These are phyloP conservation scores for Erythrobasidium hasegawianum DNA, from an alignment of 1,284 basidiomycete genomes.

Conservation along the genomic window DNA sequence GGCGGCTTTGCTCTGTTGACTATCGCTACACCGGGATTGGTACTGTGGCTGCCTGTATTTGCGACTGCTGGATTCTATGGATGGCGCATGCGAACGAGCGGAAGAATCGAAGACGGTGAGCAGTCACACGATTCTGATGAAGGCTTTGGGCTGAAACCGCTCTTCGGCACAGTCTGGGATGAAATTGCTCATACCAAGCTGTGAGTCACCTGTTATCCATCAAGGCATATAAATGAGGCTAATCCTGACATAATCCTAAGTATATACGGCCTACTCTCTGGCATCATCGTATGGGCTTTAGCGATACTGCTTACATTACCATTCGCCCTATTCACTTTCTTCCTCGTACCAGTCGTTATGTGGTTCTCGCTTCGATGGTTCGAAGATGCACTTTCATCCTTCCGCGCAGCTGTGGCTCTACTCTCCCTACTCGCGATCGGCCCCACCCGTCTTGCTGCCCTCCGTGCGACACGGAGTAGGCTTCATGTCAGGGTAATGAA, in stretches of 20 bases:
- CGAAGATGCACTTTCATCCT: constrained; percentile 72
- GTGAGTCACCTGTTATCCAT: constrained; percentile 1
- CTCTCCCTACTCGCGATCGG: constrained; percentile 63
- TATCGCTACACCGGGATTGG: constrained; percentile 71
- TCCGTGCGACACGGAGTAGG: constrained; percentile 57
- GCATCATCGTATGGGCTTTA: constrained; percentile 61
- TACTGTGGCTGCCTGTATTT: constrained; percentile 74
- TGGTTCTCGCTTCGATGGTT: constrained; percentile 82
- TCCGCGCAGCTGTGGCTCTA: constrained; percentile 65
- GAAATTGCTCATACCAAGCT: constrained; percentile 79
- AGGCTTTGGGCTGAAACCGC: constrained; percentile 4
- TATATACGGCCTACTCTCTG: constrained; percentile 69
- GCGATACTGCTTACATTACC: constrained; percentile 60
- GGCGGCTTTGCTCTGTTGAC: constrained; percentile 65
- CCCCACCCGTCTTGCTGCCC: constrained; percentile 55
- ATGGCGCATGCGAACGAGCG: constrained; percentile 42
- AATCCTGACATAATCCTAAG: not conserved
- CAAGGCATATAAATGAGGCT: not conserved
- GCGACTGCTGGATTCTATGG: constrained; percentile 62
- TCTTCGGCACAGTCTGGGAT: constrained; percentile 34
- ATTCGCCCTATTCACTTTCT: constrained; percentile 57
- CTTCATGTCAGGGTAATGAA: constrained; percentile 62
- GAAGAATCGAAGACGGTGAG: constrained; percentile 22
- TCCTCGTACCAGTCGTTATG: constrained; percentile 67
- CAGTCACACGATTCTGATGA: no score